Evolutionary conservation across 2,329 filamentous ascomycete genomes (phyloP), one percentile per base, ranked within the genome.

Genomic region (Exophiala oligosperma): DNA sequence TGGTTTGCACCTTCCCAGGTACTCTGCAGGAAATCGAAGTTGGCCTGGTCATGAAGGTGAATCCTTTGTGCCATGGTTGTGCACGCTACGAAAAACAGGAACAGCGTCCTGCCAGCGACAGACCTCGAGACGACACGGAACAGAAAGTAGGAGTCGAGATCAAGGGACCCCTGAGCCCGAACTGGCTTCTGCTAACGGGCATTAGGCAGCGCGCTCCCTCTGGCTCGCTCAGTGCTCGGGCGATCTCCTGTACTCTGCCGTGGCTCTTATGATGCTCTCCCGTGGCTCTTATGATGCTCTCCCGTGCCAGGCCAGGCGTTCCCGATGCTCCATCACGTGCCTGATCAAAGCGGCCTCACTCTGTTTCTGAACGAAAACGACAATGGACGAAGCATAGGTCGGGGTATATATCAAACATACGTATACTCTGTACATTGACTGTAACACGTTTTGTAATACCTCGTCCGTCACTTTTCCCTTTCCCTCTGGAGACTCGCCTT

Each of bases 401-500:
- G 46, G 46, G 46, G 2, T 24, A 49, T 43, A 44, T 44, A 41
- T 40, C 9, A 52, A 43, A 40, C 21, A 52, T 52, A 52, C 43
- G 43, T 49, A 37, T 17, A 17, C 17, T 17, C 17, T 17, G 17
- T 17, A 17, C 17, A 17, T 17, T 17, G 17, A 17, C 17, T 17
- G 17, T 17, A 17, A 17, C 17, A 17, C 17, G 17, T 17, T 17
- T 17, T 17, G 17, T 17, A 17, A 17, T 17, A 17, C 17, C 17
- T 17, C 17, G 17, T 7, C 35, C 35, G 35, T 14, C 14, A 37
- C 7, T 7, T 7, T 37, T 7, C 7, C 14, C 35, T 7, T 37
- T 66, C 5, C 68, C 66, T 43, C 68, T 59, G 52, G 43, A 69
- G 58, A 43, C 43, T 67, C 14, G 62, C 54, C 29, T 62, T 63